Evolutionary conservation across 2,329 filamentous ascomycete genomes (phyloP), one percentile per base, ranked within the genome.

Genomic region (Colletotrichum sp.): DNA sequence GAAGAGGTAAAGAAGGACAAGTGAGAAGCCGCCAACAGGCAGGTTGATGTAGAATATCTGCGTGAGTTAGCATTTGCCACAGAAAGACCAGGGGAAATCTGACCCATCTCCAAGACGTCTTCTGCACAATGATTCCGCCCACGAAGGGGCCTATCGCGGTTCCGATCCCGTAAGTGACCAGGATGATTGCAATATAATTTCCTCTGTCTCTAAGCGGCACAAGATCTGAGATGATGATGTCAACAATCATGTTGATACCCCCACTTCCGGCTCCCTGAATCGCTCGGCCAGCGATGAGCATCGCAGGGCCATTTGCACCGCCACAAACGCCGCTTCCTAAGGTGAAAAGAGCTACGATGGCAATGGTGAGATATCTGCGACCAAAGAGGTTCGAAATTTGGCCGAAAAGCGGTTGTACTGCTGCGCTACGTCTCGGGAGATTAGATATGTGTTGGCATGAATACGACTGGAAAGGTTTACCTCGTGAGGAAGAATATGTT

Each of bases 301-400:
- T 87, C 0, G 77, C 79, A 1, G 82, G 83, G 9, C 78, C 86
- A 0, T 79, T 83, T 0, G 91, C 87, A 1, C 85, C 86, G 1
- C 89, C 91, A 57, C 84, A 86, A 4, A 93, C 83, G 0, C 86
- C 88, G 71, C 89, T 90, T 0, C 91, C 91, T 0, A 92, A 78
- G 0, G 83, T 84, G 74, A 92, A 92, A 2, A 90, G 75, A 13
- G 81, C 82, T 2, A 90, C 84, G 4, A 87, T 81, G 9, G 79
- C 65, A 0, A 90, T 81, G 18, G 83, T 82, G 28, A 85, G 80
- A 65, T 82, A 85, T 26, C 87, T 84, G 3, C 90, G 84, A 4
- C 91, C 90, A 76, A 88, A 91, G n/a, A 91, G 84, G 68, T 91
- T 85, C 16, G 87, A 84, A 1, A 89, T 77, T 77, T 91, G 88